phyloP scores from a whole-genome alignment of 2,329 filamentous ascomycete species.

The Colletotrichum sp. region DNA sequence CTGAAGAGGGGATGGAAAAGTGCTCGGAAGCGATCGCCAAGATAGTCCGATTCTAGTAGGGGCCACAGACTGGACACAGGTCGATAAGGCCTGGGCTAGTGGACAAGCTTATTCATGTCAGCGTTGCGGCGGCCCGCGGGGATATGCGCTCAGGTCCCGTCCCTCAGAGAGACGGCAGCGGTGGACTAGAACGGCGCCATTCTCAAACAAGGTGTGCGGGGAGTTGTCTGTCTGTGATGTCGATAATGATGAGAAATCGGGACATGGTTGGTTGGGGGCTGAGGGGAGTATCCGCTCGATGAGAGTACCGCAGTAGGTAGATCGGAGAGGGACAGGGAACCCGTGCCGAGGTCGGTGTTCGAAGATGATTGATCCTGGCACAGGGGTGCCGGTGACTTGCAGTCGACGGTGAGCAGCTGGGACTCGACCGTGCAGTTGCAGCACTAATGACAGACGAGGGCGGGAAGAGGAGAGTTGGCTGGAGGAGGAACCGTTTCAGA shows the following conservation, averaged over 20 bases:
- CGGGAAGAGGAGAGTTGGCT: not conserved
- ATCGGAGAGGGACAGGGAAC: not conserved
- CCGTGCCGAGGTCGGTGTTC: not conserved
- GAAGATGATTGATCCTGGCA: not conserved
- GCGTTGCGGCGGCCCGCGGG: not conserved
- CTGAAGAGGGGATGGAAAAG: not conserved
- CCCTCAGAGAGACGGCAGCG: not conserved
- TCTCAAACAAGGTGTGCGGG: slow-evolving; percentile 1
- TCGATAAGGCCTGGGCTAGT: not conserved
- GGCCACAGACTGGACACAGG: not conserved
- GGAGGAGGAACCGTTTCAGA: slow-evolving; percentile 2
- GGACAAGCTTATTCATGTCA: slow-evolving; percentile 15
- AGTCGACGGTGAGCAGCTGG: not conserved
- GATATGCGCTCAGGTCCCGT: not conserved
- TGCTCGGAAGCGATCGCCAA: not conserved
- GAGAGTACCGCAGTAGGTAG: not conserved
- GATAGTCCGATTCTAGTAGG: not conserved
- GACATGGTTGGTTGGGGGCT: not conserved
- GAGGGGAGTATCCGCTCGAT: not conserved
- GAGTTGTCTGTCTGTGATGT: not conserved
- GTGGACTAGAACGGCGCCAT: not conserved
- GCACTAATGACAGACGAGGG: not conserved
- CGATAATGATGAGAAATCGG: not conserved
- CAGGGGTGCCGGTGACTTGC: not conserved
- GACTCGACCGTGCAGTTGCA: not conserved